Percentiles rank a stretch among this genome's conserved stretches.
phyloP scores from a whole-genome alignment of 169 alveolate genomes.

The Cystoisospora suis region DNA sequence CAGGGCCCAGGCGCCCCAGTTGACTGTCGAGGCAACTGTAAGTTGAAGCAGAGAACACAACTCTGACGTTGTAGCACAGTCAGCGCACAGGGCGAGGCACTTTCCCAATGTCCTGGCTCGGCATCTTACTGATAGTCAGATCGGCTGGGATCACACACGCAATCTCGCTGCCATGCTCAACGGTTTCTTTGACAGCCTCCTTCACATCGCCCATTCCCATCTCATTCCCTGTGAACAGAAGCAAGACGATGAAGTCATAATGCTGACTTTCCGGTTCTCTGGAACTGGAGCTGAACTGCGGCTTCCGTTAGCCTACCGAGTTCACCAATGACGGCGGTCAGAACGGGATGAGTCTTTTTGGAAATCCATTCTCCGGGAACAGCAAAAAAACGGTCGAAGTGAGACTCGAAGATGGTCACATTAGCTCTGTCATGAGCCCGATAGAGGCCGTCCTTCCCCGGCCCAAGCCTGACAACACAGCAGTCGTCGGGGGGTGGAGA shows the following conservation, averaged over 20 bases:
- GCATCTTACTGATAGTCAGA: background rate
- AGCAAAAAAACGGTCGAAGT: background rate
- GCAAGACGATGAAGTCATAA: background rate
- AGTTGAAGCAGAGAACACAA: background rate
- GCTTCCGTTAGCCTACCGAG: background rate
- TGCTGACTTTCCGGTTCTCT: background rate
- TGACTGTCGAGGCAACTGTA: conserved; percentile 37
- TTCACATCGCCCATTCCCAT: conserved; percentile 24
- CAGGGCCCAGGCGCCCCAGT: conserved; percentile 38
- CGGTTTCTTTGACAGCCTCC: conserved; percentile 11
- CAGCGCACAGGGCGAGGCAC: background rate
- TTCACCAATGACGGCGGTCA: conserved; percentile 26
- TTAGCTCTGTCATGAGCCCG: conserved; percentile 33
- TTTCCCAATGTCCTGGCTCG: background rate
- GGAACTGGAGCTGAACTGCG: background rate
- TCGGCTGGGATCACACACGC: conserved; percentile 10
- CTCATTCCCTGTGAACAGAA: conserved; percentile 11
- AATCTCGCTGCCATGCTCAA: conserved; percentile 8
- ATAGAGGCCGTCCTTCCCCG: background rate
- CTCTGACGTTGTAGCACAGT: background rate
- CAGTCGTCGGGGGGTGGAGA: too few relatives aligned
- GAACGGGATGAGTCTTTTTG: background rate
- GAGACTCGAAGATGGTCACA: background rate
- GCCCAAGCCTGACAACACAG: conserved; percentile 20
- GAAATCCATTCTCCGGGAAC: background rate